Conservation (phyloP, 352 stramenopile genomes). For the Peronospora farinosa region DNA sequence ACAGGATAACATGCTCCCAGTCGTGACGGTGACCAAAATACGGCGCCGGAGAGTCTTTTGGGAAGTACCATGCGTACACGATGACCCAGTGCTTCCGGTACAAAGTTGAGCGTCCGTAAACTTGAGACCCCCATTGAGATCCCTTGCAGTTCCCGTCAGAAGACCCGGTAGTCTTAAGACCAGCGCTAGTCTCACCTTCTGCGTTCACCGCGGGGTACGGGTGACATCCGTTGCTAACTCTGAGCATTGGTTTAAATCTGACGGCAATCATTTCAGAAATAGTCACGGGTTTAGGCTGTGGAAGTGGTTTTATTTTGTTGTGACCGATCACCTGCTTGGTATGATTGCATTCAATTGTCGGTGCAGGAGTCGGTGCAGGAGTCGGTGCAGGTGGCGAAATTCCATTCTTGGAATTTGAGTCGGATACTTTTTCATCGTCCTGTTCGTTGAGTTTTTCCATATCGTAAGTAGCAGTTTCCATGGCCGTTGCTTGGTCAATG, state of each 20-base stretch:
- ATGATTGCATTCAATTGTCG: too few relatives aligned
- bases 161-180: conserved; percentile 10
- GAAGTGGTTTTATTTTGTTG: conserved; percentile 15
- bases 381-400: too few relatives aligned
- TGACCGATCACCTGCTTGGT: conserved; percentile 3
- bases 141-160: conserved; percentile 9
- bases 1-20: conserved; percentile 42
- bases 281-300: conserved; percentile 9
- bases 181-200: conserved; percentile 6
- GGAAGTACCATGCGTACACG: conserved; percentile 44
- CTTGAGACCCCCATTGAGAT: conserved; percentile 13
- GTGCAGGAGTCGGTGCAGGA: too few relatives aligned
- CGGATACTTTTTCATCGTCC: too few relatives aligned
- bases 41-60: conserved; percentile 33
- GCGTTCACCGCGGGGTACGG: conserved; percentile 17
- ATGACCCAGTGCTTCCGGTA: conserved; percentile 12
- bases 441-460: too few relatives aligned
- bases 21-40: conserved; percentile 37
- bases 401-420: too few relatives aligned
- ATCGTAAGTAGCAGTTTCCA: too few relatives aligned
- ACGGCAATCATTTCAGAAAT: conserved; percentile 13
- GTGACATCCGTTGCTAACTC: conserved; percentile 13
- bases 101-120: conserved; percentile 13
- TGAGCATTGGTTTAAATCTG: conserved; percentile 13
- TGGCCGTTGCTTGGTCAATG: too few relatives aligned